Conservation (phyloP, 208 protist genomes). For the Blastocrithidia nonstop region DNA sequence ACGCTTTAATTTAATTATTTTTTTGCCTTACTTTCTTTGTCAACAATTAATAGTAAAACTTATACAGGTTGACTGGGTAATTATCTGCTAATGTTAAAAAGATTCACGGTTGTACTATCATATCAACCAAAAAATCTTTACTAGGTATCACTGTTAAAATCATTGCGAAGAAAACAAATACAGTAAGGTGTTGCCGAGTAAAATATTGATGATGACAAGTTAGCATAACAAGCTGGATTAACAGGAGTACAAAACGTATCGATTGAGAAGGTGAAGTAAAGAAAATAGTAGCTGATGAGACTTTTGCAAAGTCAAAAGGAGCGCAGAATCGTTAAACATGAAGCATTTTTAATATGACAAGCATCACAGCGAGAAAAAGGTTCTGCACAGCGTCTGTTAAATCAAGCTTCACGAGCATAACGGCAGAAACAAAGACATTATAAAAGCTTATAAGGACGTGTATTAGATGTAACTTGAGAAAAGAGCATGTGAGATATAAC, state of each 20-base stretch:
- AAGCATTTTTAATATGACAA: constrained; percentile 75
- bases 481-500: background rate
- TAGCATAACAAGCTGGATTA: constrained; percentile 21
- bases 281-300: constrained; percentile 19
- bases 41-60: too few species aligned
- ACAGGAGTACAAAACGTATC: constrained; percentile 5
- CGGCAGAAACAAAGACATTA: constrained; percentile 67
- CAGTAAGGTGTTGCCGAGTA: constrained; percentile 9
- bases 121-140: constrained; percentile 13
- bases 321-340: constrained; percentile 36
- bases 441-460: constrained; percentile 27
- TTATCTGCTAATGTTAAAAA: constrained; percentile 1
- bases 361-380: constrained; percentile 74
- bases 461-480: constrained; percentile 24
- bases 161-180: constrained; percentile 8
- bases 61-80: too few species aligned
- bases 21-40: too few species aligned
- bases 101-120: background rate
- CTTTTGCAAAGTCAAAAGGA: constrained; percentile 42
- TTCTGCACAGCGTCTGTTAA: constrained; percentile 49
- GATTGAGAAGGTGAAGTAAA: constrained; percentile 9
- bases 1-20: too few species aligned
- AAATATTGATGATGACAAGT: constrained; percentile 22
- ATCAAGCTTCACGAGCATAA: constrained; percentile 47
- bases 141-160: constrained; percentile 8